Base-by-base conservation (phyloP, 345 rosid genomes). In the Clausena lansium region DNA sequence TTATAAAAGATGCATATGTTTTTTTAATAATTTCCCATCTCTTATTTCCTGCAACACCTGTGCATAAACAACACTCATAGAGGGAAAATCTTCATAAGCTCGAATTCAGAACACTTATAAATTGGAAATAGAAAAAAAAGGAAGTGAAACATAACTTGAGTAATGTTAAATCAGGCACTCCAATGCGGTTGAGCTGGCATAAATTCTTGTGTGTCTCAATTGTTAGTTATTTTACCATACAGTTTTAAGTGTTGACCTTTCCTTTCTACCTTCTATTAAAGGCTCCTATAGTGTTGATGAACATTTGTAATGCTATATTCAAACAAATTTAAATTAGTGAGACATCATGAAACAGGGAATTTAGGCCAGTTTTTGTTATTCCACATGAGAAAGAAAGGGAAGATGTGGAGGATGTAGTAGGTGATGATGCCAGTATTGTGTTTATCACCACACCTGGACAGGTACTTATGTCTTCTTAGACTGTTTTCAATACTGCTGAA, bases 351-450 rank as follows among this genome's bases (percentile, higher is more conserved):
- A 87, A 59, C 92, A 92, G 98, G 83, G 95, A 85, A 75, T 73
- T 89, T 74, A 91, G 73, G 85, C 95, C 94, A 13, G 67, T 93
- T 78, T 90, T 89, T 72, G 98, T 95, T 71, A 95, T 95, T 84
- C 97, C 98, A 30, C 97, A 93, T 70, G 98, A 92, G 92, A 92
- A 86, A 87, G 98, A 90, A 78, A 88, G 95, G 83, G 99, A 93
- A 84, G 87, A 89, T 58, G 92, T 93, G 28, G 94, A 89, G 88
- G 99, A 95, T n/a, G 75, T 85, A 47, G 87, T 93, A 2, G 94
- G 89, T 70, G 93, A 95, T 14, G 91, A 88, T 79, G 77, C 91
- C 71, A 86, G 85, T 78, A 91, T 89, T 47, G 86, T 95, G 71
- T 89, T 93, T 83, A 92, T 93, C 82, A 95, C 97, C 13, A 92